Base-by-base conservation (phyloP, 768 basidiomycete genomes). In the Phaffia australis region DNA sequence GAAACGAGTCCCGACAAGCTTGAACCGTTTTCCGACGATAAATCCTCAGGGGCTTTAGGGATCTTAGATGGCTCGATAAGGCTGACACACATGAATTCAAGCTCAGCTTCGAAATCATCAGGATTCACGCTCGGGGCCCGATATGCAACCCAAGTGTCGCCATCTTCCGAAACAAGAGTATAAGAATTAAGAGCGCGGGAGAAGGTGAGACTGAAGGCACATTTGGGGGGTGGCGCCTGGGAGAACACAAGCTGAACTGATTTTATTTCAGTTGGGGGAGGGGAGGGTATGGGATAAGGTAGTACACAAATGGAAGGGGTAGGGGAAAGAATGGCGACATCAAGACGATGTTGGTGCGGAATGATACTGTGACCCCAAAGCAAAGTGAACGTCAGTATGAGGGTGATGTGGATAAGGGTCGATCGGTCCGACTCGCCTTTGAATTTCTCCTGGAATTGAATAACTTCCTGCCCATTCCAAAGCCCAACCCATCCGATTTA, bases 381-480 rank as follows among this genome's bases (percentile, higher is more conserved):
- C 63, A 55, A 15, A 71, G 72, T 73, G 30, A 73, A 66, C 65
- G 35, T 42, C 35, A 21, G 50, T 8, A 49, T n/a, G 6, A 27
- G 8, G 35, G 3, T 46, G 9, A n/a, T 6, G n/a, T 8, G 71
- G 54, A 21, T 62, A 57, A 7, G 59, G 3, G 1, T 72, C 61
- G 6, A 63, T 63, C 69, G 70, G 71, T 19, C 71, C 71, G 61
- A 69, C 69, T 32, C 70, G 68, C 27, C 71, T 65, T 47, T 74
- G 72, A 14, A 72, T 73, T 65, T 75, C 72, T n/a, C 76, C 76
- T 50, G 74, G 71, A 83, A 82, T 3, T 84, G 75, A 6, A 82
- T 87, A 77, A 89, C 88, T n/a, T 3, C 59, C 51, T 21, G 19
- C 52, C 52, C 50, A 66, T 27, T 61, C 23, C 0, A 66, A 42